Evolutionary conservation across 1,284 basidiomycete genomes (phyloP).

Genomic region (Malassezia nana): DNA sequence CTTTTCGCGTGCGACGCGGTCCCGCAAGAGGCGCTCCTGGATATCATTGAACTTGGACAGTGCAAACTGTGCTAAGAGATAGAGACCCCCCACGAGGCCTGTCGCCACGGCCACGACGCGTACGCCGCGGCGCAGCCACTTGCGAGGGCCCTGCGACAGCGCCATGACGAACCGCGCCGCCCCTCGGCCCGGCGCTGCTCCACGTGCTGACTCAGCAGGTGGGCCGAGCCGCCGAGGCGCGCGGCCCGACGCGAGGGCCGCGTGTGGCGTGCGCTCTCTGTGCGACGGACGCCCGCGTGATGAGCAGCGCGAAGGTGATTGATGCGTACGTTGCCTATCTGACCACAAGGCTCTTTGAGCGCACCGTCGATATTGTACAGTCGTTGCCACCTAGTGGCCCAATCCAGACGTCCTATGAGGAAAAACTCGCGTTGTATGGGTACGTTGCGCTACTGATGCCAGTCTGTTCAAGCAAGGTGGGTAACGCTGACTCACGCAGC

Average conservation of each 20-base stretch:
- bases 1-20: constrained; percentile 64
- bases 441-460: constrained; percentile 35
- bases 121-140: constrained; percentile 19
- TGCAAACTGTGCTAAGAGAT: constrained; percentile 62
- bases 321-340: constrained; percentile 26
- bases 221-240: background rate
- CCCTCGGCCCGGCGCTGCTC: background rate
- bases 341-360: constrained; percentile 63
- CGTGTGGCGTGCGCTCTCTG: background rate
- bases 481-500: constrained; percentile 52
- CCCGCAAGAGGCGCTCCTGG: constrained; percentile 59
- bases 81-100: constrained; percentile 58
- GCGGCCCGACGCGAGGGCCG: background rate
- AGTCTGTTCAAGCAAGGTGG: constrained; percentile 49
- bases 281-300: constrained; percentile 13
- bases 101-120: constrained; percentile 47
- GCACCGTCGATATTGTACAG: constrained; percentile 88
- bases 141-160: background rate
- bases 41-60: constrained; percentile 61
- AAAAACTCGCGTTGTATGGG: constrained; percentile 91
- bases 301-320: constrained; percentile 45
- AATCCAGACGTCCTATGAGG: constrained; percentile 91
- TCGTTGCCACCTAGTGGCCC: constrained; percentile 79
- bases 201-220: constrained; percentile 3
- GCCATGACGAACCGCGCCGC: constrained; percentile 4